phyloP scores from a whole-genome alignment of 106 monocot genomes.

The Allium fistulosum region DNA sequence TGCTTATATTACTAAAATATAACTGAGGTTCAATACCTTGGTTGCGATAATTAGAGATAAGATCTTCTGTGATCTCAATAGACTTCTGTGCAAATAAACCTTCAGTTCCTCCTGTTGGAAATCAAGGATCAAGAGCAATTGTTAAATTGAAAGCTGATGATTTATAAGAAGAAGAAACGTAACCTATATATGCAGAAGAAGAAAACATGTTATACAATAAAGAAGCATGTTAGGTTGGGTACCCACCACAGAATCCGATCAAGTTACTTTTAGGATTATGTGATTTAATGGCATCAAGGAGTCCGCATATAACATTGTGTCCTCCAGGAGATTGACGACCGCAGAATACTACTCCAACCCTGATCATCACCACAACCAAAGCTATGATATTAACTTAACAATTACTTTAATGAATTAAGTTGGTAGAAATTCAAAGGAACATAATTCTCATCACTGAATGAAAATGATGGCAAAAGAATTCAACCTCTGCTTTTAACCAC shows the following conservation, averaged over 20 bases:
- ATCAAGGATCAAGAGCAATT: background rate
- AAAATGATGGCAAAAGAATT: background rate
- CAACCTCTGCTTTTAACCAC: background rate
- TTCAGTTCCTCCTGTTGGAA: slow-evolving; percentile 46
- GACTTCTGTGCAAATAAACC: slow-evolving; percentile 40
- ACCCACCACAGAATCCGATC: slow-evolving; percentile 38
- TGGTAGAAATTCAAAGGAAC: background rate
- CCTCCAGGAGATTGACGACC: slow-evolving; percentile 54
- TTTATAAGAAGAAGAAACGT: background rate
- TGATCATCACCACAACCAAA: background rate
- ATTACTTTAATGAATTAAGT: background rate
- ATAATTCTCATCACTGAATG: background rate
- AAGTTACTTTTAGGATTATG: slow-evolving; percentile 20
- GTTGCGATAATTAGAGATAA: background rate
- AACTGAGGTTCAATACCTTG: background rate
- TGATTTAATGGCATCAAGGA: slow-evolving; percentile 33
- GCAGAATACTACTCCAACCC: slow-evolving; percentile 43
- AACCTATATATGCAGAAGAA: background rate
- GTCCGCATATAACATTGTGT: slow-evolving; percentile 37
- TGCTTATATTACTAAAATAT: too few relatives aligned
- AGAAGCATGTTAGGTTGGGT: background rate
- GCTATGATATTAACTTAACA: background rate
- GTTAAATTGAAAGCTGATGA: background rate
- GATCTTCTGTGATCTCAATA: slow-evolving; percentile 36
- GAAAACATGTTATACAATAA: background rate